Evolutionary conservation across 2,329 filamentous ascomycete species (phyloP).

Genomic region (Paracorniculantispora psalliotae): DNA sequence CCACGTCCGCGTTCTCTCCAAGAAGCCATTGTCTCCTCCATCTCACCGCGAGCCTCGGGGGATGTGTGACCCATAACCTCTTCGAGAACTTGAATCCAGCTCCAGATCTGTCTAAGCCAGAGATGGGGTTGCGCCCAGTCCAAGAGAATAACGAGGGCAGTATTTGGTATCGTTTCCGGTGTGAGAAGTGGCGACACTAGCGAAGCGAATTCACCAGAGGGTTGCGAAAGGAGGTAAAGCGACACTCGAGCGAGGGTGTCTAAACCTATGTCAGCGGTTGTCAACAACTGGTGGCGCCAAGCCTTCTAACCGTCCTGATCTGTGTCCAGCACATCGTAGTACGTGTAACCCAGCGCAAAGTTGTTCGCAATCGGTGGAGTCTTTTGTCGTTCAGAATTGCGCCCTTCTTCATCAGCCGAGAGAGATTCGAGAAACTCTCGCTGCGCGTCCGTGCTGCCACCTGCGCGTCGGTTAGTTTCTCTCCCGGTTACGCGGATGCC

Average conservation of each 20-base stretch:
- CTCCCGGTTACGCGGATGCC: not conserved
- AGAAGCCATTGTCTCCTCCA: constrained; percentile 79
- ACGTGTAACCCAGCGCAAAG: constrained; percentile 90
- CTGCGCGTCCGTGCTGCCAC: constrained; percentile 77
- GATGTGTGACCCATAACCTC: constrained; percentile 70
- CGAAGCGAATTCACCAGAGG: constrained; percentile 75
- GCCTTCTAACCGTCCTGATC: constrained; percentile 73
- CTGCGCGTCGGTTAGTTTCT: constrained; percentile 36
- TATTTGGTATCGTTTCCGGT: constrained; percentile 77
- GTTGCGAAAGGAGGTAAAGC: constrained; percentile 80
- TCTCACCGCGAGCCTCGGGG: constrained; percentile 69
- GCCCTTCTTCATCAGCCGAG: constrained; percentile 48
- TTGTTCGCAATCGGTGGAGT: constrained; percentile 81
- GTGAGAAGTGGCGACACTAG: constrained; percentile 81
- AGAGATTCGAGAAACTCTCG: constrained; percentile 72
- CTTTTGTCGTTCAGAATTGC: constrained; percentile 53
- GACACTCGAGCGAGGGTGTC: constrained; percentile 88
- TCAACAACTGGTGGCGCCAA: not conserved
- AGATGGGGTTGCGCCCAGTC: constrained; percentile 93
- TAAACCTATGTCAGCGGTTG: constrained; percentile 32
- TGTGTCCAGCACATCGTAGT: constrained; percentile 88
- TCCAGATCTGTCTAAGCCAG: constrained; percentile 83
- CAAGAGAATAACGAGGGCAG: constrained; percentile 82
- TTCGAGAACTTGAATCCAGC: constrained; percentile 82
- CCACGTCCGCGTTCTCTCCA: constrained; percentile 74